Evolutionary conservation across 73 alveolate genomes (phyloP), one percentile per base, ranked within the genome.

Genomic region (Stentor roeselii): DNA sequence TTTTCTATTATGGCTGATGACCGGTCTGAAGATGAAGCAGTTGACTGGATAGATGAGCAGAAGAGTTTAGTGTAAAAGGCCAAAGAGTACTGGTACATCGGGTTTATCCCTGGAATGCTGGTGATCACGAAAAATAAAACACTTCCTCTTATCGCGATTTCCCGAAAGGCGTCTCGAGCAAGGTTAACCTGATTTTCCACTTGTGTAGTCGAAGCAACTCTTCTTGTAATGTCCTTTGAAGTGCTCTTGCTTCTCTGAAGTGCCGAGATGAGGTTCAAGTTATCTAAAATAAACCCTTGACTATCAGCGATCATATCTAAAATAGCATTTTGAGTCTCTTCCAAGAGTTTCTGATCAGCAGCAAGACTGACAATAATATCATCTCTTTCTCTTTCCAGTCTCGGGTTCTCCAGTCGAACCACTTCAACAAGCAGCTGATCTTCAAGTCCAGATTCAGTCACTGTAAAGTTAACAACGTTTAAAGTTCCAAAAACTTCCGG

Each of bases 401-500:
- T 98, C 30, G 99, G 99, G 76, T 87, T 93, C 86, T 96, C 99
- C 58, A 91, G 92, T 85, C 96, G 82, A 34, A 96, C 98, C 75
- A 97, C 97, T 87, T 96, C 99, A 27, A 97, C 99, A 35, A 97
- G 87, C 74, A 97, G 87, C 88, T 97, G 93, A 75, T 97, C 98
- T 86, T 95, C 99, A 77, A 97, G 90, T 67, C 99, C 99, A 84
- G 90, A 89, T 50, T 92, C 93, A 11, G 99, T 97, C 60, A 96
- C 99, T 11, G 99, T 96, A 89, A 97, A 97, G 86, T 97, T 96
- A 60, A 98, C 95, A 42, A 98, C 93, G 30, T 99, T 98, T n/a
- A 98, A 97, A 90, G 97, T 98, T 89, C 97, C 97, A 88, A 97
- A 95, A 59, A 95, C 89, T 87, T 96, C 99, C 36, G 99, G 99